A percentile compares a stretch with the other conserved stretches of the same genome.
These are phyloP conservation scores for Laburnicola sp. DNA, from an alignment of 2,329 filamentous ascomycete species.

Conservation along the genomic window DNA sequence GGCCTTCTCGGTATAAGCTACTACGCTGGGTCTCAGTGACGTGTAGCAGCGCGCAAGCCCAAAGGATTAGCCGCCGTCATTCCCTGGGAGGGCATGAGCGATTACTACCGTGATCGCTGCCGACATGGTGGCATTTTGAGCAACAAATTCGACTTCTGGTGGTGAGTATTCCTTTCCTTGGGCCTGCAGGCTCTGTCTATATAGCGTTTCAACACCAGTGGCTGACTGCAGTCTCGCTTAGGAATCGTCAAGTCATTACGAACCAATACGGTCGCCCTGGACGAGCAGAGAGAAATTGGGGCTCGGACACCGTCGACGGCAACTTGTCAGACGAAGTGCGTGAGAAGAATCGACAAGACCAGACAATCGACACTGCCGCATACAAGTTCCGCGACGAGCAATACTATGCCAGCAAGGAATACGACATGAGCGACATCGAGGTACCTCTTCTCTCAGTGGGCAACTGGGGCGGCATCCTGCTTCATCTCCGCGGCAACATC, in stretches of 20 bases:
- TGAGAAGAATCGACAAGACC: slow-evolving; percentile 50
- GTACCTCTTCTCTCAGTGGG: slow-evolving; percentile 68
- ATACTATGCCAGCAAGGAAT: slow-evolving; percentile 68
- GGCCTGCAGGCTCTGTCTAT: too few species aligned
- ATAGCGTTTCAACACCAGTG: too few species aligned
- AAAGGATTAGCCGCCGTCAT: slow-evolving; percentile 57
- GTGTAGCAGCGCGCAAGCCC: slow-evolving; percentile 56
- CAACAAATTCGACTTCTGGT: slow-evolving; percentile 59
- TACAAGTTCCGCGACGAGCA: slow-evolving; percentile 63
- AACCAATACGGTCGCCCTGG: slow-evolving; percentile 69
- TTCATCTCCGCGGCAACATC: slow-evolving; percentile 71
- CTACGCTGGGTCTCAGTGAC: slow-evolving; percentile 59
- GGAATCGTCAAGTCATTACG: slow-evolving; percentile 64
- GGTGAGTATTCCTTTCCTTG: too few species aligned
- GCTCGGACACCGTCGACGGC: slow-evolving; percentile 61
- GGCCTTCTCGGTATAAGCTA: slow-evolving; percentile 57
- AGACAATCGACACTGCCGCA: slow-evolving; percentile 35
- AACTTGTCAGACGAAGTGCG: slow-evolving; percentile 58
- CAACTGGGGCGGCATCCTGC: slow-evolving; percentile 71
- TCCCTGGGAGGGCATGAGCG: slow-evolving; percentile 61
- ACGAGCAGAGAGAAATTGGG: slow-evolving; percentile 57
- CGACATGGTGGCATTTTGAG: slow-evolving; percentile 47
- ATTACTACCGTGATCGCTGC: slow-evolving; percentile 55
- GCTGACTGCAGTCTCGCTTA: too few species aligned
- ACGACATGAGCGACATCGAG: slow-evolving; percentile 65